phyloP scores from a whole-genome alignment of 1,284 basidiomycete genomes.

The Rhizopogon hawkerae region DNA sequence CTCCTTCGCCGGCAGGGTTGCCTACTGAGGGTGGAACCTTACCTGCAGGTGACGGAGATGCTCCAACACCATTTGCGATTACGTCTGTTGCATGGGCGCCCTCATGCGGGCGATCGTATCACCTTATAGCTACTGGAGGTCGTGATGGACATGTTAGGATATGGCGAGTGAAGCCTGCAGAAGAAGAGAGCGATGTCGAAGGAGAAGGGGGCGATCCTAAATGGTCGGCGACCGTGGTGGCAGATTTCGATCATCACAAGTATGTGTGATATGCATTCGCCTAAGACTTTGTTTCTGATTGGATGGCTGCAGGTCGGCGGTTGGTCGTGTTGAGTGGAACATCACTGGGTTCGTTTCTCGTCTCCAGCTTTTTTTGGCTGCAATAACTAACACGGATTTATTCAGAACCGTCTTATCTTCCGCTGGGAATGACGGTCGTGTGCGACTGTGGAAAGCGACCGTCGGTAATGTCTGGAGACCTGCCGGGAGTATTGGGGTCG shows the following conservation, averaged over 20 bases:
- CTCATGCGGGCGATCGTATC: conserved; percentile 83
- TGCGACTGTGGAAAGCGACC: conserved; percentile 83
- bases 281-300: conserved; percentile 8
- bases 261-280: conserved; percentile 23
- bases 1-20: conserved; percentile 20
- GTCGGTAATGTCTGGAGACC: conserved; percentile 67
- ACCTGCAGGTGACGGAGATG: conserved; percentile 23
- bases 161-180: conserved; percentile 66
- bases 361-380: not conserved
- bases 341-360: conserved; percentile 62
- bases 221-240: conserved; percentile 72
- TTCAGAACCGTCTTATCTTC: conserved; percentile 80
- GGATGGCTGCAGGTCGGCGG: conserved; percentile 40
- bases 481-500: conserved; percentile 70
- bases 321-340: conserved; percentile 78
- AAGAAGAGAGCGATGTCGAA: conserved; percentile 33
- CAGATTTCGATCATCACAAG: conserved; percentile 83
- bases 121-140: conserved; percentile 82
- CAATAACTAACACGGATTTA: conserved; percentile 7
- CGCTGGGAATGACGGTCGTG: conserved; percentile 81
- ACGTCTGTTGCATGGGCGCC: conserved; percentile 87
- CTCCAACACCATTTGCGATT: conserved; percentile 48
- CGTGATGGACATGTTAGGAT: conserved; percentile 83
- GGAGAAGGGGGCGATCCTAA: conserved; percentile 38
- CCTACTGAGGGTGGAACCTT: conserved; percentile 20